Percentiles rank a stretch among this genome's conserved stretches.
Conservation (phyloP, 2,329 filamentous ascomycete species). For the Lasiodiplodia sp. region DNA sequence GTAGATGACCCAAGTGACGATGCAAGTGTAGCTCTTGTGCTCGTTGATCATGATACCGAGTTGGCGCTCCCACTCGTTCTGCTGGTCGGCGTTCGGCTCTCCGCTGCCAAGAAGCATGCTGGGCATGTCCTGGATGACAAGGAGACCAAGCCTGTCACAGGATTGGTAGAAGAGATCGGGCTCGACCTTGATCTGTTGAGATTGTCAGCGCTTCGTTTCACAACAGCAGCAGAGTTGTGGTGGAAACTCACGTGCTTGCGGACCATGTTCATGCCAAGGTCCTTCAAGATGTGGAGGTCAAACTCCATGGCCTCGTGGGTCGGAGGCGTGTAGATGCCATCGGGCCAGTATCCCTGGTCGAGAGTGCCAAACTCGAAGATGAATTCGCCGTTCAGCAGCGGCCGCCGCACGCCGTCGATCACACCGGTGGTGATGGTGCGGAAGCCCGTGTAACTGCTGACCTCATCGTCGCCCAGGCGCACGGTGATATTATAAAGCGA, state of each 20-base stretch:
- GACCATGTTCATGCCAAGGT: slow-evolving; percentile 72
- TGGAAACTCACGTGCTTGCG: slow-evolving; percentile 68
- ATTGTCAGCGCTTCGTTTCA: not conserved
- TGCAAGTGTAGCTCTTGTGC: slow-evolving; percentile 69
- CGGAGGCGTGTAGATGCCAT: slow-evolving; percentile 71
- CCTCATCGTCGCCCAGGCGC: slow-evolving; percentile 58
- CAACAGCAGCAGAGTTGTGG: not conserved
- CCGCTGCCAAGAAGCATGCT: slow-evolving; percentile 54
- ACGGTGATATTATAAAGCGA: slow-evolving; percentile 70
- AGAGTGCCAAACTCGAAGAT: slow-evolving; percentile 72
- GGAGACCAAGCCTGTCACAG: slow-evolving; percentile 69
- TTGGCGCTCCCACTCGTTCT: slow-evolving; percentile 70
- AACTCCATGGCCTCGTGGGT: slow-evolving; percentile 72
- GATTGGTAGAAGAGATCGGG: slow-evolving; percentile 72
- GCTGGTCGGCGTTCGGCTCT: slow-evolving; percentile 56
- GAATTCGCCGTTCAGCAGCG: slow-evolving; percentile 72
- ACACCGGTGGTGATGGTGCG: slow-evolving; percentile 65
- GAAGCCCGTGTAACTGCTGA: slow-evolving; percentile 74
- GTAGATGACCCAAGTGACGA: slow-evolving; percentile 73
- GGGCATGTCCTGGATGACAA: slow-evolving; percentile 78
- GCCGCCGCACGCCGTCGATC: slow-evolving; percentile 66
- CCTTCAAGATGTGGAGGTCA: slow-evolving; percentile 69
- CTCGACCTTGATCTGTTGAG: slow-evolving; percentile 70
- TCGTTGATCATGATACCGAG: slow-evolving; percentile 68
- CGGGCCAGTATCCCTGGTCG: slow-evolving; percentile 76